Conservation (phyloP, 2,329 filamentous ascomycete species). For the Blumeriella jaapii region DNA sequence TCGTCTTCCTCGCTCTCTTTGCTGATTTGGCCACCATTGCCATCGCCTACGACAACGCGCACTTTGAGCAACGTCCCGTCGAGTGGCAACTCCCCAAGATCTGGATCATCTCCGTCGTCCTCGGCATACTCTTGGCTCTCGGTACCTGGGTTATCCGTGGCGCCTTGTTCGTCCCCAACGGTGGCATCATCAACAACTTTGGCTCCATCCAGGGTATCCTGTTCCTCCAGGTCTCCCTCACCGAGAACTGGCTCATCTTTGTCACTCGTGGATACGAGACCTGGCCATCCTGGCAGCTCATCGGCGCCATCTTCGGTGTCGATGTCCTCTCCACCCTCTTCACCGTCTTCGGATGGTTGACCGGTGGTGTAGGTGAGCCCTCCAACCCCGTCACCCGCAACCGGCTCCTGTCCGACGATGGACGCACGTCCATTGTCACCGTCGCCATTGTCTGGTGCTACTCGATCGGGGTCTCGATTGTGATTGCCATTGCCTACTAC, state of each 20-base stretch:
- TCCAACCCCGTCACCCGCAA: slow-evolving; percentile 29
- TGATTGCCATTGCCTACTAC: slow-evolving; percentile 55
- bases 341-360: slow-evolving; percentile 65
- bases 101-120: slow-evolving; percentile 62
- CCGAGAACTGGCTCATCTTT: slow-evolving; percentile 72
- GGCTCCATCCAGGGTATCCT: slow-evolving; percentile 64
- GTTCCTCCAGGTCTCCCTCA: slow-evolving; percentile 62
- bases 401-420: slow-evolving; percentile 28
- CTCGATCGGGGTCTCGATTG: slow-evolving; percentile 53
- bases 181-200: slow-evolving; percentile 65
- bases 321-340: slow-evolving; percentile 63
- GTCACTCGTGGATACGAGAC: slow-evolving; percentile 64
- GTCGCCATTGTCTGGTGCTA: slow-evolving; percentile 54
- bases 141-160: slow-evolving; percentile 66
- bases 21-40: slow-evolving; percentile 71
- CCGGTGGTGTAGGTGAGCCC: slow-evolving; percentile 34
- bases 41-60: slow-evolving; percentile 68
- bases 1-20: slow-evolving; percentile 71
- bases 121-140: slow-evolving; percentile 55
- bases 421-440: slow-evolving; percentile 42
- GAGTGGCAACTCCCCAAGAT: slow-evolving; percentile 77
- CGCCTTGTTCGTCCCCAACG: slow-evolving; percentile 54
- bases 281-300: slow-evolving; percentile 63
- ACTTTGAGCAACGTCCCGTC: slow-evolving; percentile 63
- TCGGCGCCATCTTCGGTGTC: slow-evolving; percentile 59